A percentile compares a stretch with the other conserved stretches of the same genome.
These are phyloP conservation scores for Fusarium haematococcum DNA, from an alignment of 2,329 filamentous ascomycete genomes.

Conservation along the genomic window DNA sequence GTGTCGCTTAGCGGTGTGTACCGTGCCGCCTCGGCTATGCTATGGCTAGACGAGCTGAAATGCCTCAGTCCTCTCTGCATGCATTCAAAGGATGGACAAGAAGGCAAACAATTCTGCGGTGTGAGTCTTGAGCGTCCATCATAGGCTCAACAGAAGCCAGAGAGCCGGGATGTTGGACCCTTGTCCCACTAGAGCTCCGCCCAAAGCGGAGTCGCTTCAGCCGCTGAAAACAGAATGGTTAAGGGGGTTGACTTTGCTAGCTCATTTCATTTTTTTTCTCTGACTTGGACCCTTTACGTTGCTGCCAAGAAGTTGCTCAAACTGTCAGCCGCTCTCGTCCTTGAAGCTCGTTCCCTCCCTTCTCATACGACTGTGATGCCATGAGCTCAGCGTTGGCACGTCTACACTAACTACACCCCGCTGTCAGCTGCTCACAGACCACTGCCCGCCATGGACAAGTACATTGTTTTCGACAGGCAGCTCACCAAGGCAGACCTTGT, in stretches of 20 bases:
- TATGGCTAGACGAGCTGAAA: background rate
- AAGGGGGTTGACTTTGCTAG: constrained; percentile 1
- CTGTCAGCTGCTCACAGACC: background rate
- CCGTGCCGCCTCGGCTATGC: background rate
- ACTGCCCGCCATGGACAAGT: background rate
- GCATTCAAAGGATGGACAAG: background rate
- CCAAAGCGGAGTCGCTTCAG: background rate
- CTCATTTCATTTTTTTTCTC: background rate
- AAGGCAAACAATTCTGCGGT: background rate
- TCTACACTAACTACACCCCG: background rate
- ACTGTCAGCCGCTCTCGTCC: background rate
- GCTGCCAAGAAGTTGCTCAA: background rate
- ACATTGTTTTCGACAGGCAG: constrained; percentile 1
- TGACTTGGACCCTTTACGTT: background rate
- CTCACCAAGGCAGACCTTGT: background rate
- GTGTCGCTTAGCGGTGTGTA: background rate
- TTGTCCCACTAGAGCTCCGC: background rate
- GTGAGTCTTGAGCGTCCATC: background rate
- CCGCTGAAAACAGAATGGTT: background rate
- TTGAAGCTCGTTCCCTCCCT: background rate
- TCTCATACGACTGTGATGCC: background rate
- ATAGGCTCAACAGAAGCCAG: background rate
- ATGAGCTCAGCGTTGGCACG: background rate
- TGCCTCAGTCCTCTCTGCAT: background rate
- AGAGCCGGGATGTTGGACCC: background rate